A percentile compares a stretch with the other conserved stretches of the same genome.
Evolutionary conservation across 2,329 filamentous ascomycete species (phyloP).

Genomic region (Ambrosiella cleistominuta): DNA sequence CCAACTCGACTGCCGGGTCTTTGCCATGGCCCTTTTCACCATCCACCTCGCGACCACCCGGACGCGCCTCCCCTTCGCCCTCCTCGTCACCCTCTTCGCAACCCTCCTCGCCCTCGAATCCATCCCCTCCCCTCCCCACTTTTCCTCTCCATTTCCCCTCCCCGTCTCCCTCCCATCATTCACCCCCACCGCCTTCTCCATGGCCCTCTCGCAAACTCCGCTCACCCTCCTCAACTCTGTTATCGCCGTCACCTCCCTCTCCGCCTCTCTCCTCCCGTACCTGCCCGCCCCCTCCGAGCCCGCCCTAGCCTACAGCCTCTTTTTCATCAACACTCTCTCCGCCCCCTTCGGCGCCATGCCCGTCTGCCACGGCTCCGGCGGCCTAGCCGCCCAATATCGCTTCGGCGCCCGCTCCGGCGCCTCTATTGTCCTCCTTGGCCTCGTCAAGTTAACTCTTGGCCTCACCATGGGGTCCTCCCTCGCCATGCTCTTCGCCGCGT

Average conservation of each 20-base stretch:
- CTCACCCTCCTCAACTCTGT: constrained; percentile 87
- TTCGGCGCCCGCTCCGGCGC: constrained; percentile 83
- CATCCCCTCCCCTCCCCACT: constrained; percentile 25
- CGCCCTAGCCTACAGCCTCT: constrained; percentile 63
- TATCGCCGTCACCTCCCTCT: constrained; percentile 68
- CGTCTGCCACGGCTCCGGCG: constrained; percentile 81
- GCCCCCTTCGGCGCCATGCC: constrained; percentile 95
- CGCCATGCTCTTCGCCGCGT: constrained; percentile 49
- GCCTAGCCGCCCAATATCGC: constrained; percentile 74
- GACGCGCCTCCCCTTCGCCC: constrained; percentile 57
- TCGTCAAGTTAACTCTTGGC: constrained; percentile 59
- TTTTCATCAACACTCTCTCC: constrained; percentile 63
- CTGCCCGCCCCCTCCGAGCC: constrained; percentile 53
- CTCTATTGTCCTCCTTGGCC: constrained; percentile 62
- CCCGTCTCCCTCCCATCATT: constrained; percentile 24
- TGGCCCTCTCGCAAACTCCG: constrained; percentile 73
- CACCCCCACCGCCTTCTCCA: constrained; percentile 24
- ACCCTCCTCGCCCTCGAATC: constrained; percentile 37
- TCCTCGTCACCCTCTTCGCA: constrained; percentile 53
- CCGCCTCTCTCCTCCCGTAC: constrained; percentile 57
- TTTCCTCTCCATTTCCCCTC: background rate
- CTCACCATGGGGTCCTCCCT: constrained; percentile 58
- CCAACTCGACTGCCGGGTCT: constrained; percentile 60
- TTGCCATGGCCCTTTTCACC: constrained; percentile 57
- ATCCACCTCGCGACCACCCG: constrained; percentile 51